Evolutionary conservation across 805 yeast species (phyloP), one percentile per base, ranked within the genome.

Genomic region (Spathaspora sp.): DNA sequence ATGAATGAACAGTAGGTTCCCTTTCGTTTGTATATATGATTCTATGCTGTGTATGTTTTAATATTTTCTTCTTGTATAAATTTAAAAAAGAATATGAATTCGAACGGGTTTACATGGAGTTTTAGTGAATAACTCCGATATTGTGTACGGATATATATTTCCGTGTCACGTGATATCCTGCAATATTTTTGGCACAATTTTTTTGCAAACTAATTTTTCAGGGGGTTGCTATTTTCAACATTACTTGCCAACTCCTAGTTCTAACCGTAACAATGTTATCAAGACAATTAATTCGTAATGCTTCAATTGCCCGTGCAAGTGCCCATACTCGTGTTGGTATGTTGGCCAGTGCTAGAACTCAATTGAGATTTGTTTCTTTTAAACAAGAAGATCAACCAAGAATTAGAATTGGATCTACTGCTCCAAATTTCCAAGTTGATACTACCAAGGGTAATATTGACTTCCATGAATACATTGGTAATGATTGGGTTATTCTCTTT

Each of bases 341-440:
- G 40, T 12, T 35, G 14, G 11, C 40, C 18, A 3, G 3, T 35
- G 46, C 42, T 16, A 35, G 45, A 23, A 49, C 56, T 29, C 49
- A 49, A 16, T 16, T 49, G 17, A 60, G 71, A 54, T 58, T 60
- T 48, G 48, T 57, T 46, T 62, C 73, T 6, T 73, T 73, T 60
- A 66, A 64, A 46, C 62, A 69, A 32, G 68, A 64, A 49, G 68
- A 64, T 44, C 78, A 74, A 59, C 78, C 78, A 47, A 66, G 78
- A 61, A 65, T 74, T 54, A 68, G 78, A 66, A 71, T 74, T 57
- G 89, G 89, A 14, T 79, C 88, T 14, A 76, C 70, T 42, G 91
- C 89, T 20, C 91, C 91, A 59, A 81, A 86, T 67, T 85, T 85
- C 72, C 67, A 74, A 54, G 78, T 83, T 50, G 83, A 81, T 48